These are phyloP conservation scores for Cubamyces lactineus DNA, from an alignment of 768 basidiomycete species.

Conservation along the genomic window DNA sequence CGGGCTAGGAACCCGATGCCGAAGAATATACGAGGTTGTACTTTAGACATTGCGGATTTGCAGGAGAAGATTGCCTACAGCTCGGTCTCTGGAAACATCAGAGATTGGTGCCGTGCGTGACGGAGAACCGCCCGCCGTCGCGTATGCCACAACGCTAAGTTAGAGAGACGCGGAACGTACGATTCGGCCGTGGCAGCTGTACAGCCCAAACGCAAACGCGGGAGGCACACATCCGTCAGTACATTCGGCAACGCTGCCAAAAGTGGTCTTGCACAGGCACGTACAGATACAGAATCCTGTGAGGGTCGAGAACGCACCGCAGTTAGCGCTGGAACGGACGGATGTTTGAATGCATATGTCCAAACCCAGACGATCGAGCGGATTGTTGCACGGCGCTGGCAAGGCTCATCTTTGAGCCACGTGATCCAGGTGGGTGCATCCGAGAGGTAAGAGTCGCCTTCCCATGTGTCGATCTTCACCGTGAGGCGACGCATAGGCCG, in stretches of 20 bases:
- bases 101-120: slow-evolving; percentile 2
- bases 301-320: too few relatives aligned
- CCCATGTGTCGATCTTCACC: too few relatives aligned
- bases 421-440: too few relatives aligned
- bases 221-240: neutral
- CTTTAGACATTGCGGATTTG: slow-evolving; percentile 13
- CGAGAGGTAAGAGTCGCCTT: too few relatives aligned
- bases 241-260: neutral
- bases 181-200: neutral
- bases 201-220: neutral
- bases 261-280: neutral
- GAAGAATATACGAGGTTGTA: slow-evolving; percentile 13
- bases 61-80: neutral
- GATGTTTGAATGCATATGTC: too few relatives aligned
- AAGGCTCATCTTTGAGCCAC: too few relatives aligned
- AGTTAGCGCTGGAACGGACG: too few relatives aligned
- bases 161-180: neutral
- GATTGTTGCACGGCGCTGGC: too few relatives aligned
- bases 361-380: too few relatives aligned
- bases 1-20: slow-evolving; percentile 21
- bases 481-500: too few relatives aligned
- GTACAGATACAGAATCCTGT: too few relatives aligned
- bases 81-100: too few relatives aligned
- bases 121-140: neutral
- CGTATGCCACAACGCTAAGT: neutral